A percentile compares a stretch with the other conserved stretches of the same genome.
Conservation (phyloP, 768 basidiomycete species). For the Lactarius hengduanensis region DNA sequence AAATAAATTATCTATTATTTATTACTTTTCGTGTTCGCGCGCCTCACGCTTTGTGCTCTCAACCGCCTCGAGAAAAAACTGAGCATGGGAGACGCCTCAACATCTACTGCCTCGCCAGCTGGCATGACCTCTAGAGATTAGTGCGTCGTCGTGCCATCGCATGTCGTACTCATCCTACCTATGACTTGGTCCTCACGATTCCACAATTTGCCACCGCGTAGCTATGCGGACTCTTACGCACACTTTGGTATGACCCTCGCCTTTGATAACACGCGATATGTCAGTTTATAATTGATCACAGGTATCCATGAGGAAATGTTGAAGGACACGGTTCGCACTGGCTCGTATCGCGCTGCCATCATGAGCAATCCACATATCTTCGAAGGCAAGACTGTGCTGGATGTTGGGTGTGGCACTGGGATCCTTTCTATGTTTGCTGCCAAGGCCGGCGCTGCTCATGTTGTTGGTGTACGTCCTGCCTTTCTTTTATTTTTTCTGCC, state of each 20-base stretch:
- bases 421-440: conserved; percentile 98
- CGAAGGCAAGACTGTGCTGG: conserved; percentile 94
- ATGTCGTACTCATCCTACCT: conserved; percentile 24
- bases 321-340: conserved; percentile 93
- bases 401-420: conserved; percentile 98
- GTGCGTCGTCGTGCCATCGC: conserved; percentile 44
- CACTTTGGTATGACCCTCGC: conserved; percentile 69
- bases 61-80: background rate
- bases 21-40: background rate
- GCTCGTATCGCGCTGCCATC: conserved; percentile 93
- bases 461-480: conserved; percentile 72
- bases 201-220: conserved; percentile 35
- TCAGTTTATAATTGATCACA: conserved; percentile 35
- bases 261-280: background rate
- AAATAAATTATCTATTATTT: background rate
- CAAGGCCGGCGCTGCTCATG: conserved; percentile 90
- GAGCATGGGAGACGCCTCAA: conserved; percentile 21
- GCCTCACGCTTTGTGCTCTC: background rate
- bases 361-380: conserved; percentile 93
- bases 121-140: conserved; percentile 86
- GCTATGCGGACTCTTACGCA: conserved; percentile 95
- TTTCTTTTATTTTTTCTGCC: conserved; percentile 2
- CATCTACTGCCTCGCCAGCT: conserved; percentile 22
- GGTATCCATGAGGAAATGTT: conserved; percentile 99
- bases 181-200: conserved; percentile 12